Conservation (phyloP, 1,284 basidiomycete species). For the Pseudozyma hubeiensis region DNA sequence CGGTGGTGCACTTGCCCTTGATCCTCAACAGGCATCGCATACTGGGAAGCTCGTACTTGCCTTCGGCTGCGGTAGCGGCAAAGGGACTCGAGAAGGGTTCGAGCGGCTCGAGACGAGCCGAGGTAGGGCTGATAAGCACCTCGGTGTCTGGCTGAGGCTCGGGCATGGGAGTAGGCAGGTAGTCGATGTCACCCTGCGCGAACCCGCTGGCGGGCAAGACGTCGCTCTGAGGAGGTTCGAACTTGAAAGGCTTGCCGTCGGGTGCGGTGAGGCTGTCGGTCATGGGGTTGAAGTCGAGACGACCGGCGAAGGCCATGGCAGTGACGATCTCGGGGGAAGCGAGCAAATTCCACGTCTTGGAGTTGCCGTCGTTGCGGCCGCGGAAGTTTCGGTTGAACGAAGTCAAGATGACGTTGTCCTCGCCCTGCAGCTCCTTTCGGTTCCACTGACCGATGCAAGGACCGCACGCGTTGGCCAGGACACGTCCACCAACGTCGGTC, state of each 20-base stretch:
- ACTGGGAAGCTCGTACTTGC: conserved; percentile 79
- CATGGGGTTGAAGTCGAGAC: conserved; percentile 92
- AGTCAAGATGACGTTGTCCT: conserved; percentile 96
- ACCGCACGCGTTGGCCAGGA: conserved; percentile 97
- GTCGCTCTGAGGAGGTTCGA: conserved; percentile 84
- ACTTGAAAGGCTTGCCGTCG: conserved; percentile 83
- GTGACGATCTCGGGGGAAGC: conserved; percentile 97
- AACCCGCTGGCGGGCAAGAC: conserved; percentile 88
- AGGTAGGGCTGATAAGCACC: conserved; percentile 74
- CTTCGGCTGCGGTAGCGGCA: conserved; percentile 62
- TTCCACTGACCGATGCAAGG: conserved; percentile 99
- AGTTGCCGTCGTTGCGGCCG: conserved; percentile 96
- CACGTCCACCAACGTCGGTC: conserved; percentile 86
- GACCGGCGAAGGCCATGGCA: conserved; percentile 90
- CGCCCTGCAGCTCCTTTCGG: conserved; percentile 85
- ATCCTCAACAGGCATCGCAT: conserved; percentile 84
- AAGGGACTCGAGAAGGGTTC: conserved; percentile 89
- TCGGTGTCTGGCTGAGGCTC: conserved; percentile 77
- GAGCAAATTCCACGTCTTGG: conserved; percentile 96
- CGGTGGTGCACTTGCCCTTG: conserved; percentile 97
- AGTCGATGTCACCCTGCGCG: conserved; percentile 79
- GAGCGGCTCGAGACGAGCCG: conserved; percentile 81
- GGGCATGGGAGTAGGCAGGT: conserved; percentile 83
- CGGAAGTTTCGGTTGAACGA: conserved; percentile 99
- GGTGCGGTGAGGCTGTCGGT: conserved; percentile 82